Evolutionary conservation across 2,329 filamentous ascomycete species (phyloP), one percentile per base, ranked within the genome.

Genomic region (Helminthosporium solani): DNA sequence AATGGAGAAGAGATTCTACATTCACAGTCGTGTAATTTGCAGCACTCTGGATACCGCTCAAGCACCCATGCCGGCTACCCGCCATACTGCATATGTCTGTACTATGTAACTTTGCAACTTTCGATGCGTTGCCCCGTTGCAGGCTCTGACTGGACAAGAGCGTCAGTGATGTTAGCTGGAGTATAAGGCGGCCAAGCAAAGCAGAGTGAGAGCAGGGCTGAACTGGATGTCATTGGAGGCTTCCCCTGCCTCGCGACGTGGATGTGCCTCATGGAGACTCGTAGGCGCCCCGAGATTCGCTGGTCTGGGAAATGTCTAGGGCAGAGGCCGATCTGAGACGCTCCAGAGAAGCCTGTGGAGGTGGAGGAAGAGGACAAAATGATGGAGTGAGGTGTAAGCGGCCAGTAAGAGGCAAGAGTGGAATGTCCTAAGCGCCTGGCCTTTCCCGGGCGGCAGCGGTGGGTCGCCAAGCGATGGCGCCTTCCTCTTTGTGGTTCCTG

Each of bases 251-350:
- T 53, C 48, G 41, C 33, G 49, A 46, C 46, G 46, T 49, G 54
- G 49, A 60, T 60, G 54, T 55, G 58, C 49, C 50, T 50, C 47
- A 47, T 57, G 54, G 58, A 61, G 57, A 58, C 58, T 63, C 57
- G 52, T 67, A 70, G 59, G 57, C 66, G 66, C 66, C 60, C 35
- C 48, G 56, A 57, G 62, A 70, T 68, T 68, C 61, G 67, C 60
- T 67, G 56, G 54, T 42, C 39, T 46, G 53, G 52, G 60, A 25
- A 55, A 63, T 67, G 61, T 62, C 61, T 59, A 54, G 64, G 61
- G 55, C 54, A 58, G 59, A 55, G 55, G 50, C 50, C 58, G 46
- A 63, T 60, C 59, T 64, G 66, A 70, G 65, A 69, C 67, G 66
- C 58, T 60, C 54, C 53, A 61, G 57, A 61, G 50, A 54, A 51